phyloP scores from a whole-genome alignment of 805 yeast genomes.

The Wickerhamiella australiensis region DNA sequence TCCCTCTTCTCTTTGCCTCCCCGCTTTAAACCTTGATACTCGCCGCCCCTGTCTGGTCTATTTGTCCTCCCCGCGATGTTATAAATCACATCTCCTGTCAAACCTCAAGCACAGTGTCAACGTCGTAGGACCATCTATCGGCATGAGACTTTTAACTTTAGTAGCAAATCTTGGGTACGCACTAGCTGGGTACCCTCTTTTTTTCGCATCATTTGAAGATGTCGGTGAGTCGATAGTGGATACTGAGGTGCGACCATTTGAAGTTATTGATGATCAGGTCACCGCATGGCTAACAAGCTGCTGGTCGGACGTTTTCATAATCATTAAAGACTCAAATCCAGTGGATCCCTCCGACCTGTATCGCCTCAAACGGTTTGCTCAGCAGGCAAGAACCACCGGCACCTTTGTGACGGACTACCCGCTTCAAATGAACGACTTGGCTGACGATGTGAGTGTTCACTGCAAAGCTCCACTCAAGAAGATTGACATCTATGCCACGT shows the following conservation, averaged over 20 bases:
- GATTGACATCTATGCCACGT: conserved; percentile 10
- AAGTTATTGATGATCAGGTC: conserved; percentile 17
- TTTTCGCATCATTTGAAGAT: conserved; percentile 22
- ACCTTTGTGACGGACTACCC: conserved; percentile 18
- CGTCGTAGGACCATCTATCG: not conserved
- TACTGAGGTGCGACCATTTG: conserved; percentile 6
- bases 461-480: conserved; percentile 18
- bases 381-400: conserved; percentile 20
- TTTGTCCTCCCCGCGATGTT: too few relatives aligned
- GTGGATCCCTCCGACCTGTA: conserved; percentile 17
- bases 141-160: not conserved
- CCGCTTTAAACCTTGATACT: too few relatives aligned
- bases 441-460: conserved; percentile 21
- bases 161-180: not conserved
- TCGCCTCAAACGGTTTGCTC: conserved; percentile 17
- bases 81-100: not conserved
- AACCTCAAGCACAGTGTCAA: too few relatives aligned
- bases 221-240: conserved; percentile 17
- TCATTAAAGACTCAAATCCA: conserved; percentile 18
- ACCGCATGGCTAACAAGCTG: conserved; percentile 23
- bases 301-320: conserved; percentile 21
- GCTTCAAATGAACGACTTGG: conserved; percentile 20
- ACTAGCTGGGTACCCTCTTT: conserved; percentile 20
- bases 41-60: too few relatives aligned
- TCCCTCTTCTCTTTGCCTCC: too few relatives aligned